Conservation (phyloP, 306 rosid species). For the Rosa multiflora region DNA sequence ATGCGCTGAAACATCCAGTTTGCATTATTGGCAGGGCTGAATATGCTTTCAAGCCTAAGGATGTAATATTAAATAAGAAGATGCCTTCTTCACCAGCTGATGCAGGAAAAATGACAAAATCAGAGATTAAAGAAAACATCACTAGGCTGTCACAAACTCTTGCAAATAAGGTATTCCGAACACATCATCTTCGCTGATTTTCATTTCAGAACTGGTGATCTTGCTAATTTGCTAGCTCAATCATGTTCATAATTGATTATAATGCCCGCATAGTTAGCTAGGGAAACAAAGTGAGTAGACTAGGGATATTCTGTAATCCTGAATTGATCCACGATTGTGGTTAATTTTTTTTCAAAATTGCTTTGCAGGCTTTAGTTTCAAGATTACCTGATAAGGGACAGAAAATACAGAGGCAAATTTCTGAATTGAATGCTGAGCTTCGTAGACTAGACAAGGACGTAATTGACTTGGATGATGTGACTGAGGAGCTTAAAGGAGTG, state of each 20-base stretch:
- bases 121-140: slow-evolving; percentile 65
- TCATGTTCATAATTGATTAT: not conserved
- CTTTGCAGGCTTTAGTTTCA: slow-evolving; percentile 57
- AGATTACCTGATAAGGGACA: slow-evolving; percentile 80
- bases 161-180: slow-evolving; percentile 54
- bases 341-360: not conserved
- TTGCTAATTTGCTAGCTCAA: not conserved
- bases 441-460: slow-evolving; percentile 29
- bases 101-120: slow-evolving; percentile 48
- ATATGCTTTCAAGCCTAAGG: slow-evolving; percentile 82
- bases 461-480: slow-evolving; percentile 58
- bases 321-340: not conserved
- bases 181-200: not conserved
- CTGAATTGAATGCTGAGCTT: slow-evolving; percentile 52
- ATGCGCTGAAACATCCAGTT: slow-evolving; percentile 14
- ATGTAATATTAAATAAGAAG: slow-evolving; percentile 46
- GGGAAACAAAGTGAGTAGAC: not conserved
- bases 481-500: slow-evolving; percentile 45
- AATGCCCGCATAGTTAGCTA: not conserved
- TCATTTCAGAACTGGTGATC: not conserved
- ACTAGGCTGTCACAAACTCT: slow-evolving; percentile 57
- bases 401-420: slow-evolving; percentile 53
- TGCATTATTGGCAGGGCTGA: slow-evolving; percentile 50
- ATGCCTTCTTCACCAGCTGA: slow-evolving; percentile 44
- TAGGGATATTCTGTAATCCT: not conserved